phyloP scores from a whole-genome alignment of 1,284 basidiomycete species.

The Trichosporon sp. region DNA sequence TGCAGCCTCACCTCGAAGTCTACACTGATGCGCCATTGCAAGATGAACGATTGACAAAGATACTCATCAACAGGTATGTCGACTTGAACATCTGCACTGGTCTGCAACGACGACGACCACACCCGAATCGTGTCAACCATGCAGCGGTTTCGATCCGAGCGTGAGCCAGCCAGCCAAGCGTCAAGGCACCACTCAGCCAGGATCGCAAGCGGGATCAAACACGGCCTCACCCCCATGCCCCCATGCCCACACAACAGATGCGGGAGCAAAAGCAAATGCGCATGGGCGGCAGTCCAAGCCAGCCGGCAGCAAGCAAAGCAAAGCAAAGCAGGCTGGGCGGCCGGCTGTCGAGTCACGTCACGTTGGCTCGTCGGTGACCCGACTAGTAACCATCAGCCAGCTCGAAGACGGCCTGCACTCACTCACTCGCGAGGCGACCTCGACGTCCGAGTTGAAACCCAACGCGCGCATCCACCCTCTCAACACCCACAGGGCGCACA shows the following conservation, averaged over 20 bases:
- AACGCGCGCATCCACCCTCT: neutral
- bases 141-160: neutral
- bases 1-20: neutral
- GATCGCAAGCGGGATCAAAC: neutral
- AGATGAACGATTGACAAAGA: neutral
- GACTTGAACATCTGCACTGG: neutral
- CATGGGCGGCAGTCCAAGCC: neutral
- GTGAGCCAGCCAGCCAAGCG: no score
- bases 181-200: no score
- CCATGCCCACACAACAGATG: no score
- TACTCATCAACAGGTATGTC: neutral
- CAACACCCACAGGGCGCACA: neutral
- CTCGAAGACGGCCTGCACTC: neutral
- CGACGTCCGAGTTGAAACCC: constrained; percentile 4
- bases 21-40: neutral
- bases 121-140: no score
- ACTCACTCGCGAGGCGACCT: neutral
- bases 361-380: neutral
- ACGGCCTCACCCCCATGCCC: no score
- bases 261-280: neutral
- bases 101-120: no score
- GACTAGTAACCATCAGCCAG: neutral
- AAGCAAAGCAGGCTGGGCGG: neutral
- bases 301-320: no score
- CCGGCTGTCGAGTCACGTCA: neutral